Conservation (phyloP, 2,329 filamentous ascomycete species). For the Waltergamsia citrina region DNA sequence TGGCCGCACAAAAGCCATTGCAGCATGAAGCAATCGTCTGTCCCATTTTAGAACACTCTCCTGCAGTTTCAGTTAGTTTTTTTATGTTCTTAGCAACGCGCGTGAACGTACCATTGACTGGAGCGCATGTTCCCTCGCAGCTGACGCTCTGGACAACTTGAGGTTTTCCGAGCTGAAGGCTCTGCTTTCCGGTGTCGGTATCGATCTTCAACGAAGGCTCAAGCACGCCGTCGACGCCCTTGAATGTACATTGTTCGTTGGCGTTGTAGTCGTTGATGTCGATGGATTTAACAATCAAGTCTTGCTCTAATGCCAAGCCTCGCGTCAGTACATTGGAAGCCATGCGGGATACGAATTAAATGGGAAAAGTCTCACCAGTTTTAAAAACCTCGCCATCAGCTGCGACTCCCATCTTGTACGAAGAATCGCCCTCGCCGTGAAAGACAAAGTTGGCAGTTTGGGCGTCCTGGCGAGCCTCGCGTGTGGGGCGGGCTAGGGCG, state of each 20-base stretch:
- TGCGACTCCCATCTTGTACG: constrained; percentile 29
- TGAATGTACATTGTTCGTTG: constrained; percentile 30
- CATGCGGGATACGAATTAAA: neutral
- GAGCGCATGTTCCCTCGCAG: constrained; percentile 31
- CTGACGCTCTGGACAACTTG: constrained; percentile 30
- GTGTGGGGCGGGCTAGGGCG: constrained; percentile 2
- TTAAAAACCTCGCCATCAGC: constrained; percentile 26
- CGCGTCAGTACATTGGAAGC: no score
- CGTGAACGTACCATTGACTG: constrained; percentile 20
- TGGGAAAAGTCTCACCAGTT: constrained; percentile 21
- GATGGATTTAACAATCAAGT: constrained; percentile 27
- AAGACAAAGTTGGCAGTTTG: constrained; percentile 33
- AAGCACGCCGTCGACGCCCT: constrained; percentile 18
- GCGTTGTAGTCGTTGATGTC: constrained; percentile 33
- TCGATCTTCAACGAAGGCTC: constrained; percentile 16
- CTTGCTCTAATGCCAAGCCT: no score
- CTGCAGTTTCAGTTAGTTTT: constrained; percentile 4
- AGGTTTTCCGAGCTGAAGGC: constrained; percentile 33
- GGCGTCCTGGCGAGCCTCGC: constrained; percentile 10
- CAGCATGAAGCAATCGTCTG: constrained; percentile 29
- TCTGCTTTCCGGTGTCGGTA: constrained; percentile 19
- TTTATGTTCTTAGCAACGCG: neutral
- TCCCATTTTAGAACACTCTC: constrained; percentile 23
- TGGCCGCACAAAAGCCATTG: constrained; percentile 31
- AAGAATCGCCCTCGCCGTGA: constrained; percentile 25